phyloP scores from a whole-genome alignment of 2,329 filamentous ascomycete species.

The Penicillium hordei region DNA sequence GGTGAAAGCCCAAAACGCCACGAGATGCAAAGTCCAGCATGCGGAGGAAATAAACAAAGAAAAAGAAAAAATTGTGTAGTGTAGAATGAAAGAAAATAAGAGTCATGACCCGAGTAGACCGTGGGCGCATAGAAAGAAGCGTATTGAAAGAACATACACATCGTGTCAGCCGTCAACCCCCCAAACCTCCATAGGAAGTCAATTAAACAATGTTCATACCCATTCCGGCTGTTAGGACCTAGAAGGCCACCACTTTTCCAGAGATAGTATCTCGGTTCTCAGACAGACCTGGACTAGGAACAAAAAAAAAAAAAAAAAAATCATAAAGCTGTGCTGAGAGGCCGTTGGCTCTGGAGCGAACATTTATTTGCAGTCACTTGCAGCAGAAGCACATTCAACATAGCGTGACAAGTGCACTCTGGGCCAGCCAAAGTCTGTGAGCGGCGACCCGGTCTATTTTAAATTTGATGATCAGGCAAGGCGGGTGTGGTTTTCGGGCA shows the following conservation, averaged over 20 bases:
- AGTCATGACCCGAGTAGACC: neutral
- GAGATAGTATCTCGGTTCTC: neutral
- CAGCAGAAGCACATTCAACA: neutral
- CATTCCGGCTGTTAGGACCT: neutral
- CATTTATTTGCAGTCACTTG: neutral
- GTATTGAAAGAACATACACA: constrained; percentile 1
- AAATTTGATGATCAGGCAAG: neutral
- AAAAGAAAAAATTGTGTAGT: neutral
- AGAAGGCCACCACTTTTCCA: neutral
- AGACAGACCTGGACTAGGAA: neutral
- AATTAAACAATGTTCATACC: neutral
- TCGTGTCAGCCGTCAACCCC: constrained; percentile 4
- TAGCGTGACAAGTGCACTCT: constrained; percentile 1
- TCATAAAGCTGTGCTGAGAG: neutral
- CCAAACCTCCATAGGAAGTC: neutral
- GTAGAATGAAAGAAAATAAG: neutral
- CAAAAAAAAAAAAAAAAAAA: neutral
- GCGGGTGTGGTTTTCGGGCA: neutral
- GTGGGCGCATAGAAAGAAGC: neutral
- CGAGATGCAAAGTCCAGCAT: constrained; percentile 10
- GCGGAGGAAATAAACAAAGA: neutral
- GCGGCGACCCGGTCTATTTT: neutral
- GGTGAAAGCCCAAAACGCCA: constrained; percentile 8
- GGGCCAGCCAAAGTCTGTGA: constrained; percentile 10
- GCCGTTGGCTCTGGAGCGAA: neutral